These are phyloP conservation scores for Skeletonema marinoi DNA, from an alignment of 108 stramenopile genomes.

Conservation along the genomic window DNA sequence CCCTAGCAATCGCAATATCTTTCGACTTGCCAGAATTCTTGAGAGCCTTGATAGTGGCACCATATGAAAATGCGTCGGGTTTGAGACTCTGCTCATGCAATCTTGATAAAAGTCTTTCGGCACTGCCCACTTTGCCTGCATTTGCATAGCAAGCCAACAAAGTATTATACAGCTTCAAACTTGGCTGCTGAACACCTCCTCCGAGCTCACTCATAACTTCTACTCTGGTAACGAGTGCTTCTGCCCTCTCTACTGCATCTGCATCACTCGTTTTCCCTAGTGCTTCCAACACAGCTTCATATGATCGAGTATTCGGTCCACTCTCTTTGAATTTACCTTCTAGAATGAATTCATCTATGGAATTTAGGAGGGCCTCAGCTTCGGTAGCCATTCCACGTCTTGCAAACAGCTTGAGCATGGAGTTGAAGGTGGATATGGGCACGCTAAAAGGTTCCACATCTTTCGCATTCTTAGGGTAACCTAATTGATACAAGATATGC, in stretches of 20 bases:
- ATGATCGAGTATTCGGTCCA: constrained; percentile 25
- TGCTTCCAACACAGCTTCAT: constrained; percentile 44
- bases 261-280: constrained; percentile 28
- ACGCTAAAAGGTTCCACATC: constrained; percentile 12
- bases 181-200: constrained; percentile 23
- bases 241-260: constrained; percentile 26
- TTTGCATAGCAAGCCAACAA: constrained; percentile 28
- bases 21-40: constrained; percentile 34
- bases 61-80: constrained; percentile 22
- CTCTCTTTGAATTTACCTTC: constrained; percentile 15
- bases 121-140: constrained; percentile 38
- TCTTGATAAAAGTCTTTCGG: constrained; percentile 28
- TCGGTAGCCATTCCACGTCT: constrained; percentile 35
- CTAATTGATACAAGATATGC: constrained; percentile 22
- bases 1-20: constrained; percentile 30
- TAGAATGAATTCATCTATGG: constrained; percentile 31
- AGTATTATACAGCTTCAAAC: constrained; percentile 30
- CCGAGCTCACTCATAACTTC: constrained; percentile 41
- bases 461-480: constrained; percentile 9
- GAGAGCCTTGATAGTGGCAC: constrained; percentile 45
- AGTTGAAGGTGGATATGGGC: constrained; percentile 26
- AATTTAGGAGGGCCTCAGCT: constrained; percentile 23
- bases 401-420: constrained; percentile 43
- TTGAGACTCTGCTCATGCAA: constrained; percentile 1
- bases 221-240: constrained; percentile 32